Conservation (phyloP, 345 rosid genomes). For the Angophora floribunda region DNA sequence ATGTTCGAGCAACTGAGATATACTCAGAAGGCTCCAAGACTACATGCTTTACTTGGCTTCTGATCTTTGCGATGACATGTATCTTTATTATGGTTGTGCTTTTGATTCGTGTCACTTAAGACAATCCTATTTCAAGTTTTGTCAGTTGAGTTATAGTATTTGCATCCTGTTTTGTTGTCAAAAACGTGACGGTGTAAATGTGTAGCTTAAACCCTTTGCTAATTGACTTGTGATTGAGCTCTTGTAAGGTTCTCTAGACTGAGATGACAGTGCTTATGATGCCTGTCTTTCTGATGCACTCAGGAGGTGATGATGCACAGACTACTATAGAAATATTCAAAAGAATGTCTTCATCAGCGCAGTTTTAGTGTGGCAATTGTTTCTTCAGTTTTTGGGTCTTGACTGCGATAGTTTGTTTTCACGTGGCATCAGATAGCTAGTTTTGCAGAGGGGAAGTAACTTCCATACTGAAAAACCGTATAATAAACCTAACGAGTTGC, state of each 20-base stretch:
- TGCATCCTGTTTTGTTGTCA: neutral
- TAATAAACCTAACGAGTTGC: neutral
- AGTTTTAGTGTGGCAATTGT: neutral
- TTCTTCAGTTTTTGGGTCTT: neutral
- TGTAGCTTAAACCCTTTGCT: neutral
- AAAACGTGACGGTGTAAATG: neutral
- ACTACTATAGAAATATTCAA: neutral
- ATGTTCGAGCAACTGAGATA: constrained; percentile 48
- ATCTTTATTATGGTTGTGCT: constrained; percentile 82
- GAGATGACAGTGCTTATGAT: neutral
- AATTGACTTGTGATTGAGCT: neutral
- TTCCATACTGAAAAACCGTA: neutral
- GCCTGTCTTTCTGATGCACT: neutral
- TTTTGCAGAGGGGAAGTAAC: neutral
- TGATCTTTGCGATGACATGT: constrained; percentile 60
- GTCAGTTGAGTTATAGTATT: neutral
- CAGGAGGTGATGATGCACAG: neutral
- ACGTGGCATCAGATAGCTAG: neutral
- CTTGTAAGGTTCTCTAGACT: neutral
- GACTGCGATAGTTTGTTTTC: neutral
- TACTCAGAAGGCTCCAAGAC: constrained; percentile 70
- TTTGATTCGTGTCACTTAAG: constrained; percentile 66
- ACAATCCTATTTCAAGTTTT: neutral
- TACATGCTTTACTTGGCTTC: constrained; percentile 75
- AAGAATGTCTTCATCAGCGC: neutral